These are phyloP conservation scores for Colletotrichum sp. DNA, from an alignment of 2,329 filamentous ascomycete genomes.

Conservation along the genomic window DNA sequence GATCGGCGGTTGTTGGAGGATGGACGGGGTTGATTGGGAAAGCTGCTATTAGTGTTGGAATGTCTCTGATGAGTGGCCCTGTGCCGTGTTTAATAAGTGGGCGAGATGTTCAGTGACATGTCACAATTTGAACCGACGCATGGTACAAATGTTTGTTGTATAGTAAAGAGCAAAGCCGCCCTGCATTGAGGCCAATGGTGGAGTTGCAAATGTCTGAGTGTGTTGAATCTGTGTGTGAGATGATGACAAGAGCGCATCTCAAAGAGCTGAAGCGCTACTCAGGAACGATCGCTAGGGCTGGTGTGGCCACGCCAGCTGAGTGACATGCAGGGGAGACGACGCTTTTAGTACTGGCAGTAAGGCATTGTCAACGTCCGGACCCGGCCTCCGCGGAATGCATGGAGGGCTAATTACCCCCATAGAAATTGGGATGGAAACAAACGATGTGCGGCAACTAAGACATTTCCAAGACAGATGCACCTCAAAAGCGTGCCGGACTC, in stretches of 20 bases:
- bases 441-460: not conserved
- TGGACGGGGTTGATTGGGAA: not conserved
- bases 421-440: not conserved
- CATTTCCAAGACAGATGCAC: not conserved
- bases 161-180: not conserved
- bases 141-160: not conserved
- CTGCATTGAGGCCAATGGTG: not conserved
- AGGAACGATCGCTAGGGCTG: not conserved
- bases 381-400: not conserved
- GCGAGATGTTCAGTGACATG: not conserved
- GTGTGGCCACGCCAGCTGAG: not conserved
- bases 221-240: not conserved
- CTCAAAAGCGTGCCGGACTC: not conserved
- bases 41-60: not conserved
- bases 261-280: not conserved
- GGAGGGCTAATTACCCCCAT: not conserved
- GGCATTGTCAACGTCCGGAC: not conserved
- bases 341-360: not conserved
- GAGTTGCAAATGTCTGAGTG: not conserved
- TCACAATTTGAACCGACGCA: not conserved
- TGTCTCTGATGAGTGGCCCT: not conserved
- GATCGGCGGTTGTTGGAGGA: not conserved
- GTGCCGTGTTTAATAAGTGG: not conserved
- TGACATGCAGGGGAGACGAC: not conserved
- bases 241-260: not conserved